phyloP scores from a whole-genome alignment of 495 filamentous ascomycete species.

The Aspergillus nanangensis region DNA sequence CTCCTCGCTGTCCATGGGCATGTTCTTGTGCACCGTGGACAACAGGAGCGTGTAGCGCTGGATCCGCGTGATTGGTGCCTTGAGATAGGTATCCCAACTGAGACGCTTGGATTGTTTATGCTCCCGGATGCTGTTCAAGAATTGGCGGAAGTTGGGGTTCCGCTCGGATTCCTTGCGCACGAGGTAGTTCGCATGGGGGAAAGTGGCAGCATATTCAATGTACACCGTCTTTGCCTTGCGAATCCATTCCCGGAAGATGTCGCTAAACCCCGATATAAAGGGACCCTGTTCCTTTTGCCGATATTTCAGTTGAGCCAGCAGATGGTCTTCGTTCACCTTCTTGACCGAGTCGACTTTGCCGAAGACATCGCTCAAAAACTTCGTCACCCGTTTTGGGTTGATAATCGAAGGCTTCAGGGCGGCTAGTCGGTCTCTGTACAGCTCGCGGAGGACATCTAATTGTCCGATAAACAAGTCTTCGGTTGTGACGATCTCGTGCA shows the following conservation, averaged over 20 bases:
- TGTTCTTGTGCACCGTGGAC: conserved; percentile 78
- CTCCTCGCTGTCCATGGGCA: conserved; percentile 79
- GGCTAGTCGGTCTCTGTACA: conserved; percentile 82
- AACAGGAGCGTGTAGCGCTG: conserved; percentile 88
- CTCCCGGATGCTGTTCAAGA: conserved; percentile 72
- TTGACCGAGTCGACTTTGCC: conserved; percentile 87
- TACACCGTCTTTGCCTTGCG: conserved; percentile 86
- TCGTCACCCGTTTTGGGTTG: conserved; percentile 61
- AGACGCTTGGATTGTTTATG: conserved; percentile 81
- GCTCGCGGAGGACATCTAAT: conserved; percentile 72
- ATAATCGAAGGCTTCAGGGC: conserved; percentile 78
- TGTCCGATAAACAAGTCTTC: conserved; percentile 89
- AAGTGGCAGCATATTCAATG: conserved; percentile 86
- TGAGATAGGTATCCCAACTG: conserved; percentile 92
- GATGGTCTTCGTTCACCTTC: conserved; percentile 85
- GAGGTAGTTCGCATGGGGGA: conserved; percentile 76
- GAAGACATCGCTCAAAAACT: conserved; percentile 83
- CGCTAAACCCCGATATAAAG: conserved; percentile 89
- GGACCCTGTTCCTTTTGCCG: conserved; percentile 96
- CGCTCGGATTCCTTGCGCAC: conserved; percentile 79
- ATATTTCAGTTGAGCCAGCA: conserved; percentile 95
- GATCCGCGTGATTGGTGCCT: conserved; percentile 86
- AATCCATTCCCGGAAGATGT: conserved; percentile 98
- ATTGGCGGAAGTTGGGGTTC: conserved; percentile 82
- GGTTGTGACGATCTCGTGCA: conserved; percentile 93